phyloP scores from a whole-genome alignment of 2,329 filamentous ascomycete species.

The Exophiala lecanii-corni region DNA sequence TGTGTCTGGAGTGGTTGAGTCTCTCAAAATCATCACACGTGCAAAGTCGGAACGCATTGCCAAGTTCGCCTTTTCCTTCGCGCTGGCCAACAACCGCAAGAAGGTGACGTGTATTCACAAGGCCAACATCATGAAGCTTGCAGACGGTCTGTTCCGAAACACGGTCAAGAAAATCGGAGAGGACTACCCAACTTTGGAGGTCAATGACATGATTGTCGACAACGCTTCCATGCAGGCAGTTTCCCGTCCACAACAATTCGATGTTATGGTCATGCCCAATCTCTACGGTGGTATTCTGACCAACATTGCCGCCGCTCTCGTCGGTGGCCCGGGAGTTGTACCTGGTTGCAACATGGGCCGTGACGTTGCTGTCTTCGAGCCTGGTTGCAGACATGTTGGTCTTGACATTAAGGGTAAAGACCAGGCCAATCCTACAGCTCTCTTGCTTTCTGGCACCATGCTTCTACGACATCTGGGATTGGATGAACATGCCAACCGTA shows the following conservation, averaged over 20 bases:
- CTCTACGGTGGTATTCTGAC: conserved; percentile 72
- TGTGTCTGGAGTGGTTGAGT: conserved; percentile 93
- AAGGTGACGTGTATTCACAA: conserved; percentile 99
- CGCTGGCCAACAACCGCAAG: conserved; percentile 96
- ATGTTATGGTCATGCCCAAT: conserved; percentile 99
- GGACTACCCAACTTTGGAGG: conserved; percentile 92
- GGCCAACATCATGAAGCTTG: conserved; percentile 99
- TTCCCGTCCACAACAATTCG: conserved; percentile 92
- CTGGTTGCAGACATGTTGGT: conserved; percentile 97
- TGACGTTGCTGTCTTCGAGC: conserved; percentile 97
- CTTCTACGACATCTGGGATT: conserved; percentile 94
- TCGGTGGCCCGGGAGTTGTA: conserved; percentile 93
- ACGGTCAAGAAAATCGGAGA: conserved; percentile 91
- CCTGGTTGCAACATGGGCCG: conserved; percentile 99
- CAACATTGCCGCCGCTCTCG: conserved; percentile 96
- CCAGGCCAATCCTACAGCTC: conserved; percentile 94
- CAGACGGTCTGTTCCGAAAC: conserved; percentile 96
- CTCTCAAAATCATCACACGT: conserved; percentile 98
- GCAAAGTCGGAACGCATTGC: conserved; percentile 99
- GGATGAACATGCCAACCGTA: conserved; percentile 96
- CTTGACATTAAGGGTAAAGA: conserved; percentile 99
- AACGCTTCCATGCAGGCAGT: conserved; percentile 99
- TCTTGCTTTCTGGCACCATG: conserved; percentile 95
- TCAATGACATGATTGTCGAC: conserved; percentile 99
- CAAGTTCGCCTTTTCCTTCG: conserved; percentile 97